Conservation (phyloP, 345 rosid genomes). For the Bruguiera gymnorhiza region DNA sequence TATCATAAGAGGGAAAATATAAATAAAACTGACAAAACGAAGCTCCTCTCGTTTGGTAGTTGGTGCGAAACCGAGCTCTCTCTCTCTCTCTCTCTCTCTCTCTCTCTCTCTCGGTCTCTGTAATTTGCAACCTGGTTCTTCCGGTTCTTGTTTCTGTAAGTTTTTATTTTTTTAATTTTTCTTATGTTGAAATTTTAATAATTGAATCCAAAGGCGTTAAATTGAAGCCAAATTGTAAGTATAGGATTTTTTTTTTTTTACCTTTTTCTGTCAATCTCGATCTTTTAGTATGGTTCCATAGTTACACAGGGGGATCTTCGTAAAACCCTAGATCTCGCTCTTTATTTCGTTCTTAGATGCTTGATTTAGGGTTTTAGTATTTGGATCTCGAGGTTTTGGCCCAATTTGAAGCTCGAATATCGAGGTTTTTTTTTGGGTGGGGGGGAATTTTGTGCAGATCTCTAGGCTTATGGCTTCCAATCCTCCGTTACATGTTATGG, state of each 20-base stretch:
- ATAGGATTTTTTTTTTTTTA: background rate
- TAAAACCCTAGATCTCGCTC: constrained; percentile 47
- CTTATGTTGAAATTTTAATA: background rate
- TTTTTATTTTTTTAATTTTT: constrained; percentile 1
- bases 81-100: constrained; percentile 9
- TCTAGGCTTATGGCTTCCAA: constrained; percentile 62
- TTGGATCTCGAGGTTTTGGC: constrained; percentile 44
- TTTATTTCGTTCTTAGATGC: background rate
- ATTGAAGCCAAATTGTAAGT: background rate
- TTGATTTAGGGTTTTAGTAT: constrained; percentile 31
- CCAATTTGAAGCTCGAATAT: constrained; percentile 30
- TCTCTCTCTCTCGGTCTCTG: constrained; percentile 9
- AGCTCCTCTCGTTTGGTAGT: constrained; percentile 25
- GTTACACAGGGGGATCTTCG: constrained; percentile 7
- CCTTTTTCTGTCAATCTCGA: background rate
- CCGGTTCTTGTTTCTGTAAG: constrained; percentile 37
- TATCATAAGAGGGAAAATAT: background rate
- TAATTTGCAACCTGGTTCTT: background rate
- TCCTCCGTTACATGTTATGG: constrained; percentile 65
- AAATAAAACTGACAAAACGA: background rate
- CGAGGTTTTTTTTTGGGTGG: constrained; percentile 1
- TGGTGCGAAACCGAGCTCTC: constrained; percentile 36
- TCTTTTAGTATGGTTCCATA: background rate
- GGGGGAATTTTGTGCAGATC: constrained; percentile 8
- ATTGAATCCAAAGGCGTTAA: constrained; percentile 1